Evolutionary conservation across 176 grass and related monocot genomes (phyloP).

Genomic region (Stipa capillata): DNA sequence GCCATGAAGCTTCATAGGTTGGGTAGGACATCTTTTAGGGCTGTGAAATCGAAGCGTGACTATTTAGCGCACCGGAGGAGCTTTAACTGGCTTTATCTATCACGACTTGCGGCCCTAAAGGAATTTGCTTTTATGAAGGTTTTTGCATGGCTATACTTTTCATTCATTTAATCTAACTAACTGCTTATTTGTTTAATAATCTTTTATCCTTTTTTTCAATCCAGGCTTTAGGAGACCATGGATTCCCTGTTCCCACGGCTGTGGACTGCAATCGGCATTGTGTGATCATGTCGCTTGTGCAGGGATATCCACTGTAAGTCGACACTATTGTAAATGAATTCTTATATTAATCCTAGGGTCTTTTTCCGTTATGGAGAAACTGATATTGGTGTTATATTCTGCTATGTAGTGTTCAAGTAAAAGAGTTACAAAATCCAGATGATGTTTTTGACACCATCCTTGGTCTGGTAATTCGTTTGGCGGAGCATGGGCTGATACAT

Average conservation of each 20-base stretch:
- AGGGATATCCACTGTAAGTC: slow-evolving; percentile 90
- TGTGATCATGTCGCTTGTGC: slow-evolving; percentile 91
- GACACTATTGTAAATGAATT: background rate
- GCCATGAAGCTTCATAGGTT: slow-evolving; percentile 96
- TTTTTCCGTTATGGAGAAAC: background rate
- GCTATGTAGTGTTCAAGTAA: slow-evolving; percentile 74
- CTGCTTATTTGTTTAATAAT: background rate
- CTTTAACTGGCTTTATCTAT: slow-evolving; percentile 89
- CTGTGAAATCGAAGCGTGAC: slow-evolving; percentile 95
- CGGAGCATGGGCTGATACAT: slow-evolving; percentile 95
- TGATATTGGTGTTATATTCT: background rate
- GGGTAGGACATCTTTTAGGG: slow-evolving; percentile 87
- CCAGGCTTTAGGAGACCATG: slow-evolving; percentile 85
- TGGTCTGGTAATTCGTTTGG: slow-evolving; percentile 72
- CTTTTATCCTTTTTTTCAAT: background rate
- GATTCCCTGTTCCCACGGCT: slow-evolving; percentile 80
- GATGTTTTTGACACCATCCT: slow-evolving; percentile 84
- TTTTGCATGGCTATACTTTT: background rate
- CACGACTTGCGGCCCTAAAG: slow-evolving; percentile 73
- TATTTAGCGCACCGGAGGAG: slow-evolving; percentile 75
- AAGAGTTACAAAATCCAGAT: slow-evolving; percentile 71
- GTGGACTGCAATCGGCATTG: slow-evolving; percentile 89
- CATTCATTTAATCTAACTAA: background rate
- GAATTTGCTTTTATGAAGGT: slow-evolving; percentile 99
- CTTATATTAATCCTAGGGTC: background rate